A percentile compares a stretch with the other conserved stretches of the same genome.
These are phyloP conservation scores for Blastocystis sp. DNA, from an alignment of 352 stramenopile genomes.

Conservation along the genomic window DNA sequence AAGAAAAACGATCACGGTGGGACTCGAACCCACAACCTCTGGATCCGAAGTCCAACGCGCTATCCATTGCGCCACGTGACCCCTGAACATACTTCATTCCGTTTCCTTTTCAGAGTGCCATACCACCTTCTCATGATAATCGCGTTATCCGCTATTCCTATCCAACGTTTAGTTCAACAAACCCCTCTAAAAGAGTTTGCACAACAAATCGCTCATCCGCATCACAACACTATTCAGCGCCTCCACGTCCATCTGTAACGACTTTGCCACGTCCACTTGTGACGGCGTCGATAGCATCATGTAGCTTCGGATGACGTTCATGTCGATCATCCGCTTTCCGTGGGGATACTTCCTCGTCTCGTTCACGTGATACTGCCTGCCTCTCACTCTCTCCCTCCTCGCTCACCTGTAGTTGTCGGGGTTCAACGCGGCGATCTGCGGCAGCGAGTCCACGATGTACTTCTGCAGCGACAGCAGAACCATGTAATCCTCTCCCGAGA, in stretches of 20 bases:
- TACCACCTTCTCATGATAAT: not conserved
- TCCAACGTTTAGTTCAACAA: not conserved
- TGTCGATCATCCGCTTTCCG: conserved; percentile 40
- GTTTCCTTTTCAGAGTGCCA: not conserved
- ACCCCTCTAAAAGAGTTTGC: not conserved
- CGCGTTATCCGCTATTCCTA: not conserved
- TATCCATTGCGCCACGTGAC: conserved; percentile 57
- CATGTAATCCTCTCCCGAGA: conserved; percentile 27
- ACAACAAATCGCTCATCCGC: not conserved
- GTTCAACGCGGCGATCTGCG: conserved; percentile 31
- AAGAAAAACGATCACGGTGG: conserved; percentile 53
- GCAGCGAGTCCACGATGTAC: not conserved
- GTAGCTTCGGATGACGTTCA: conserved; percentile 33
- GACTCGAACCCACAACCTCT: conserved; percentile 57
- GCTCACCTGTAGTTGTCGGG: not conserved
- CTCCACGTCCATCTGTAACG: not conserved
- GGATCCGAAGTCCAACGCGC: conserved; percentile 55
- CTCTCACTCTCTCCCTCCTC: not conserved
- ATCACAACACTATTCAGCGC: not conserved
- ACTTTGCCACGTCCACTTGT: conserved; percentile 12
- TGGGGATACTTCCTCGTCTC: not conserved
- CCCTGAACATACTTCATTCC: not conserved
- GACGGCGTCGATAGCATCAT: not conserved
- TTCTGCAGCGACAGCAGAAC: conserved; percentile 23
- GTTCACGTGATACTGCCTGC: conserved; percentile 4